Base-by-base conservation (phyloP, 345 rosid species). In the Garcia nutans region DNA sequence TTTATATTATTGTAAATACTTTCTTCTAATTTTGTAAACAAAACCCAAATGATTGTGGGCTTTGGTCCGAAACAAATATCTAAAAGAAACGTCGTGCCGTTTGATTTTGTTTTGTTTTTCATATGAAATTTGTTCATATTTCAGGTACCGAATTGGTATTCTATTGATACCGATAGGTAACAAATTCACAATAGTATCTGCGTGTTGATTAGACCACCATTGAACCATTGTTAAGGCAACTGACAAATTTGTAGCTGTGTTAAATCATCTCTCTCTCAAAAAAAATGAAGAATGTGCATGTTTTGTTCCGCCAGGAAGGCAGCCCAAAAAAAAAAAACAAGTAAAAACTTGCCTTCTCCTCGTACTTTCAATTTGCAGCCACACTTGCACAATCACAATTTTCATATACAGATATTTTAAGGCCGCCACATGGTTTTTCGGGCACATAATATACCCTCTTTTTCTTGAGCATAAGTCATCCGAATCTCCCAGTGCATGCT, bases 401-500 rank as follows among this genome's bases (percentile, higher is more conserved):
- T 49, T 26, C 28, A 57, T 59, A n/a, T 55, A 71, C 59, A 57
- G 41, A 49, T 68, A 33, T 57, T 67, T 85, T 81, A 90, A 31
- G 99, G 97, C 59, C 97, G 88, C 99, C 97, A 95, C 70, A 70
- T 65, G 42, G 93, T 91, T 81, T 93, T 95, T 52, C 93, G 96
- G 0, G 94, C 97, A 79, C 97, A 91, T 65, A 95, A 45, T 69
- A 93, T 86, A 28, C 97, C 97, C 78, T 95, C 97, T 80, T 87
- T 88, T 11, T 89, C 87, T 86, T 93, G 92, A 74, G 88, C 85
- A 79, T 87, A 95, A 77, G 94, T 91, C 90, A 91, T 86, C 67
- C 97, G 86, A 60, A 95, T 95, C 77, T 95, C 97, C 99, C 99
- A 95, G 59, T 85, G 96, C 88, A 95, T 75, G 69, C 90, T 91